phyloP scores from a whole-genome alignment of 768 basidiomycete species.

The Podaxis sp. region DNA sequence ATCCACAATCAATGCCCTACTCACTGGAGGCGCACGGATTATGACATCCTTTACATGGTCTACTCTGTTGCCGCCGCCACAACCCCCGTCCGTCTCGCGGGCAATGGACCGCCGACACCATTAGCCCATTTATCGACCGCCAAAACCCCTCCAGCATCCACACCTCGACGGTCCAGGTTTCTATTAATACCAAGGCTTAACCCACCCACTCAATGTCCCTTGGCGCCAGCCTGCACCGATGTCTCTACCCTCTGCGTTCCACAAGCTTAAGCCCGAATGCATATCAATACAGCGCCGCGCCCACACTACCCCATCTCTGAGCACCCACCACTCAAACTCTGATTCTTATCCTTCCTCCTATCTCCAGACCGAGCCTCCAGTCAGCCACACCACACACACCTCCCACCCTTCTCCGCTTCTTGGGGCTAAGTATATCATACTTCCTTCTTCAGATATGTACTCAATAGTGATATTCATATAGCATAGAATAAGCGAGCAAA shows the following conservation, averaged over 20 bases:
- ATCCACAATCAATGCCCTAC: no score
- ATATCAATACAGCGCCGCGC: background rate
- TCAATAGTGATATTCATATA: background rate
- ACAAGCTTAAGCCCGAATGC: background rate
- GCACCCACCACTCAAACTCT: background rate
- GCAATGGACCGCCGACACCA: no score
- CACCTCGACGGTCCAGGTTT: background rate
- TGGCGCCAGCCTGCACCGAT: background rate
- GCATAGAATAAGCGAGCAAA: background rate
- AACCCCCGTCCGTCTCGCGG: no score
- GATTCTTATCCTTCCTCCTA: background rate
- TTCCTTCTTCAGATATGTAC: background rate
- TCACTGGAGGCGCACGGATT: no score
- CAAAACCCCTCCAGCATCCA: background rate
- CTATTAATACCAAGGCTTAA: background rate
- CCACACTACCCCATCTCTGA: background rate
- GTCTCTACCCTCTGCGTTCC: background rate
- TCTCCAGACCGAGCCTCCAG: conserved; percentile 25
- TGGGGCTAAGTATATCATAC: conserved; percentile 4
- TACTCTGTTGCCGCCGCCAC: no score
- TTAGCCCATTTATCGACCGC: no score
- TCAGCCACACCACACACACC: conserved; percentile 5
- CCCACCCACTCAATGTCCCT: background rate
- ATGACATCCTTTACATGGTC: no score
- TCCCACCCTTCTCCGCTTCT: conserved; percentile 3